phyloP scores from a whole-genome alignment of 192 early-diverging fungal species.

The Geranomyces variabilis region DNA sequence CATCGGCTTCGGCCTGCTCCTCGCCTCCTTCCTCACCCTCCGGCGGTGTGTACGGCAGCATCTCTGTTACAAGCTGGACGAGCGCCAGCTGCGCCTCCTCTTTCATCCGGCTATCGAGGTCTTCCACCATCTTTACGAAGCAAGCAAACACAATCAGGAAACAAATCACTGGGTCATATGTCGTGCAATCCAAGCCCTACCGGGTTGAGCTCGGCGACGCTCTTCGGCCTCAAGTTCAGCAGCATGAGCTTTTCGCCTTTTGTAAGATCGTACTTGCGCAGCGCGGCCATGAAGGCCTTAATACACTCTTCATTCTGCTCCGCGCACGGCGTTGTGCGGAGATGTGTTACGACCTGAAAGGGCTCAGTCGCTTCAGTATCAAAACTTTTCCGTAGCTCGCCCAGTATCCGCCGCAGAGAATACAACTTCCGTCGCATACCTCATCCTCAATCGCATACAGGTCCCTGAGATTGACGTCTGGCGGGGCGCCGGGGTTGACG shows the following conservation, averaged over 20 bases:
- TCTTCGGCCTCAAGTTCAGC: conserved; percentile 69
- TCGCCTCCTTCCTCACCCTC: conserved; percentile 40
- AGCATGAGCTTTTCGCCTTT: conserved; percentile 78
- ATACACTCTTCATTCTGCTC: conserved; percentile 63
- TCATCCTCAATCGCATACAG: conserved; percentile 18
- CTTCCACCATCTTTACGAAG: conserved; percentile 73
- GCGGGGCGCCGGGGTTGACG: not conserved
- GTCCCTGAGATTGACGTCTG: conserved; percentile 16
- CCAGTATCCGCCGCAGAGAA: not conserved
- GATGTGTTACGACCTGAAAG: conserved; percentile 52
- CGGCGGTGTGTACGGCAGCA: conserved; percentile 53
- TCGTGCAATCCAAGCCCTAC: no score
- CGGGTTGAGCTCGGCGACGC: conserved; percentile 65
- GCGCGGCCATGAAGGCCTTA: conserved; percentile 41
- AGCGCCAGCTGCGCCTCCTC: conserved; percentile 57
- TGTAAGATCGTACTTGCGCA: conserved; percentile 58
- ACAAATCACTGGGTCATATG: no score
- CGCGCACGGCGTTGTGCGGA: conserved; percentile 60
- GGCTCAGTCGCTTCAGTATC: not conserved
- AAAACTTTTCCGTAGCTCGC: not conserved
- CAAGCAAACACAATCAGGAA: conserved; percentile 4
- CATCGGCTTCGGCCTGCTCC: not conserved
- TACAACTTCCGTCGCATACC: not conserved
- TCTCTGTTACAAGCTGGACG: conserved; percentile 46
- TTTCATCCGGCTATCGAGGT: conserved; percentile 68